These are phyloP conservation scores for Aspergillus arachidicola DNA, from an alignment of 2,329 filamentous ascomycete genomes.

Conservation along the genomic window DNA sequence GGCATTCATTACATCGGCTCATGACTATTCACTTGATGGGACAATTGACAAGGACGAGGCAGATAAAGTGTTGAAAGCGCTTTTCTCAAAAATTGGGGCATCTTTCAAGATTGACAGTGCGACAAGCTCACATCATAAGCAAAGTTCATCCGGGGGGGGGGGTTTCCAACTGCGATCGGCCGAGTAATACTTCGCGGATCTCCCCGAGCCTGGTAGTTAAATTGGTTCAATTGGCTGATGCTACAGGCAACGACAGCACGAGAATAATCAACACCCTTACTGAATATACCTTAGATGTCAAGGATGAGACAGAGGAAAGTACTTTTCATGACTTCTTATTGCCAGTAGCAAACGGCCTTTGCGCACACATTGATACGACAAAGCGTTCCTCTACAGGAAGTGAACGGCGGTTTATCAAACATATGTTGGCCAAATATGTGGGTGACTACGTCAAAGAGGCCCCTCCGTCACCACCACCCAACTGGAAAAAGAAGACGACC, in stretches of 20 bases:
- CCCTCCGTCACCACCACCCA: neutral
- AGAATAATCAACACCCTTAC: neutral
- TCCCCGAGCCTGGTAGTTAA: neutral
- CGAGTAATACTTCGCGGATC: neutral
- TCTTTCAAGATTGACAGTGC: neutral
- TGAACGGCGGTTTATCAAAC: constrained; percentile 1
- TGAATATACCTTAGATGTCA: neutral
- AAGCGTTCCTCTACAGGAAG: neutral
- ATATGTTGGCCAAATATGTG: neutral
- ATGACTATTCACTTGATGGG: neutral
- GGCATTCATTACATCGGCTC: constrained; percentile 2
- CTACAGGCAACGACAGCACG: neutral
- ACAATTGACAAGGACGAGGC: neutral
- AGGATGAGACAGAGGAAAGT: neutral
- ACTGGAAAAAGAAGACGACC: neutral
- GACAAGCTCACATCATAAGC: neutral
- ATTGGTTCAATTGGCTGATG: neutral
- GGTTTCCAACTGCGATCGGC: neutral
- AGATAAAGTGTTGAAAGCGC: neutral
- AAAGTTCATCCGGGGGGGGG: neutral
- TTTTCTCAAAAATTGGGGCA: neutral
- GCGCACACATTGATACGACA: neutral
- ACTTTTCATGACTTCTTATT: constrained; percentile 4
- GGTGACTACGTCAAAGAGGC: neutral
- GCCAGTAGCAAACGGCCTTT: neutral